Base-by-base conservation (phyloP, 331 rosid species). In the Telfairia occidentalis region DNA sequence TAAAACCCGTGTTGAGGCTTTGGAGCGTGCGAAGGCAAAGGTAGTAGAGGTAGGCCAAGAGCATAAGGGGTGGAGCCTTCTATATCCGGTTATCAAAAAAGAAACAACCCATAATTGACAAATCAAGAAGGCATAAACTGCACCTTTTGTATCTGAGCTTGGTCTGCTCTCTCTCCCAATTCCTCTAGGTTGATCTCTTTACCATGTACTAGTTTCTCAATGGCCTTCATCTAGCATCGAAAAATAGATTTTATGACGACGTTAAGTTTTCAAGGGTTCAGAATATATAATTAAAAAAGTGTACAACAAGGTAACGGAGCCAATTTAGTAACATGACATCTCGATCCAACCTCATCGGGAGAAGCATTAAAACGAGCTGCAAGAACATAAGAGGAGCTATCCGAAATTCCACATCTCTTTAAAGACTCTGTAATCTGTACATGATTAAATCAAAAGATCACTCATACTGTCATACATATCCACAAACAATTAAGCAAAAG, bases 401-500 rank as follows among this genome's bases (percentile, higher is more conserved):
- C 91, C 21, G 95, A 88, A 60, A 94, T 88, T 75, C 98, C 97
- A 50, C 92, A 91, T 87, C 97, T 85, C 81, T 88, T 89, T 60
- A 94, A 86, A 15, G 97, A 94, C 78, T 94, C 98, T 67, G 97
- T 81, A 78, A 94, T 94, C 98, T 94, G 79, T 70, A 50, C n/a
- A 73, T 32, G 54, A 85, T 65, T 43, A 74, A 84, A 55, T 43
- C 54, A 29, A 59, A 30, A 48, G 57, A 73, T 85, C 32, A 89
- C 77, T 58, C 73, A 29, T 40, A 34, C 32, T 87, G 76, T 58
- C 73, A 29, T 40, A 34, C 57, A 54, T n/a, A 74, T 66, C 59
- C 32, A 7, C 5, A 18, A 40, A 50, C 76, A 78, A 49, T 23
- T 42, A n/a, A 42, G 57, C 45, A 61, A 65, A 29, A 24, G 59